These are phyloP conservation scores for Candida jianshihensis DNA, from an alignment of 805 yeast genomes.

Conservation along the genomic window DNA sequence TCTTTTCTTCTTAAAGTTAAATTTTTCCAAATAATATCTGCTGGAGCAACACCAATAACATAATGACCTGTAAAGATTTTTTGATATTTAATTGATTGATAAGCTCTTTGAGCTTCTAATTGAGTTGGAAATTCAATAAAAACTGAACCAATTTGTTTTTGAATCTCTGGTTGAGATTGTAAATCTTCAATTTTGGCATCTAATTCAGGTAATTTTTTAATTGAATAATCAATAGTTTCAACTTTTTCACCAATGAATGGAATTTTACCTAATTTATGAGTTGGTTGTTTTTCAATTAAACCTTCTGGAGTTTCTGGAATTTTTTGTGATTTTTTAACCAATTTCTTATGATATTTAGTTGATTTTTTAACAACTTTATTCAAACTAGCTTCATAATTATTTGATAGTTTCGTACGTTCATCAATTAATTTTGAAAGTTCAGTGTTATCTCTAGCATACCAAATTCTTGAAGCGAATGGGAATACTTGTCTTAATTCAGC, in stretches of 20 bases:
- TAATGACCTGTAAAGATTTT: conserved; percentile 33
- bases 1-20: conserved; percentile 48
- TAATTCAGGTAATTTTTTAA: conserved; percentile 58
- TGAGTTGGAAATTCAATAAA: conserved; percentile 80
- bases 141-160: conserved; percentile 53
- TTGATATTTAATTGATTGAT: conserved; percentile 62
- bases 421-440: conserved; percentile 49
- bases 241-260: conserved; percentile 78
- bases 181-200: conserved; percentile 54
- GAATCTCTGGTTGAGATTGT: conserved; percentile 46
- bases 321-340: conserved; percentile 49
- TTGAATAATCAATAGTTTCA: conserved; percentile 69
- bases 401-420: conserved; percentile 55
- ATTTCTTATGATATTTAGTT: conserved; percentile 46
- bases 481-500: conserved; percentile 48
- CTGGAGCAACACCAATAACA: conserved; percentile 64
- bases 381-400: conserved; percentile 59
- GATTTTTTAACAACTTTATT: conserved; percentile 56
- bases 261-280: conserved; percentile 59
- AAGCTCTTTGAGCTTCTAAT: conserved; percentile 82
- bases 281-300: conserved; percentile 80
- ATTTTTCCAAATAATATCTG: conserved; percentile 81
- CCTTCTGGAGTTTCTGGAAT: conserved; percentile 49
- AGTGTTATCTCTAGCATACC: conserved; percentile 58
- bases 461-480: conserved; percentile 52